phyloP scores from a whole-genome alignment of 331 rosid species.

The Quercus tomentella region DNA sequence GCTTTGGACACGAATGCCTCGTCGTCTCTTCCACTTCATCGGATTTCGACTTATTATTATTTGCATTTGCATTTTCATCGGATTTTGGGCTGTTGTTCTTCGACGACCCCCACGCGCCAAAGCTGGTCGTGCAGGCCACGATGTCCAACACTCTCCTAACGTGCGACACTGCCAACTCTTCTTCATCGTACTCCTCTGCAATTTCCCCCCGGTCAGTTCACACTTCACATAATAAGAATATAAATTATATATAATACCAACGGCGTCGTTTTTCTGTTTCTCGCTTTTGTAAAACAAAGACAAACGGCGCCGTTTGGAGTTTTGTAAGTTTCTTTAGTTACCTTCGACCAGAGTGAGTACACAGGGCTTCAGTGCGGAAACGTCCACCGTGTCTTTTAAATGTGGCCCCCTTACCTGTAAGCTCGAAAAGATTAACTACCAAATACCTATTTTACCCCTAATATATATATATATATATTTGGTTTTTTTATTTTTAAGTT shows the following conservation, averaged over 20 bases:
- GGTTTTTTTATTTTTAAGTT: too few species aligned
- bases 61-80: constrained; percentile 20
- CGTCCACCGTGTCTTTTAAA: constrained; percentile 76
- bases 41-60: not conserved
- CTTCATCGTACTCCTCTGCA: constrained; percentile 81
- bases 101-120: constrained; percentile 49
- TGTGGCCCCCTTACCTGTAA: constrained; percentile 74
- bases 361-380: constrained; percentile 89
- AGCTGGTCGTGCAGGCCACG: constrained; percentile 83
- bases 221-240: too few species aligned
- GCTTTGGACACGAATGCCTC: constrained; percentile 73
- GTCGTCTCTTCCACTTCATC: constrained; percentile 54
- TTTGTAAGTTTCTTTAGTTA: not conserved
- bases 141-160: constrained; percentile 78
- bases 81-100: constrained; percentile 31
- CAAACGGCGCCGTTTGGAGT: not conserved
- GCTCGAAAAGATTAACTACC: not conserved
- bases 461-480: too few species aligned
- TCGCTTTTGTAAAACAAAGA: too few species aligned
- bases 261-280: constrained; percentile 22
- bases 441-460: not conserved
- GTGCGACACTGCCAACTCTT: constrained; percentile 67
- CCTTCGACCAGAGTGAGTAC: constrained; percentile 71
- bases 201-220: too few species aligned
- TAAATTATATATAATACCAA: not conserved